Percentiles rank a stretch among this genome's conserved stretches.
phyloP scores from a whole-genome alignment of 192 early-diverging fungal genomes.

The Umbelopsis sp. region DNA sequence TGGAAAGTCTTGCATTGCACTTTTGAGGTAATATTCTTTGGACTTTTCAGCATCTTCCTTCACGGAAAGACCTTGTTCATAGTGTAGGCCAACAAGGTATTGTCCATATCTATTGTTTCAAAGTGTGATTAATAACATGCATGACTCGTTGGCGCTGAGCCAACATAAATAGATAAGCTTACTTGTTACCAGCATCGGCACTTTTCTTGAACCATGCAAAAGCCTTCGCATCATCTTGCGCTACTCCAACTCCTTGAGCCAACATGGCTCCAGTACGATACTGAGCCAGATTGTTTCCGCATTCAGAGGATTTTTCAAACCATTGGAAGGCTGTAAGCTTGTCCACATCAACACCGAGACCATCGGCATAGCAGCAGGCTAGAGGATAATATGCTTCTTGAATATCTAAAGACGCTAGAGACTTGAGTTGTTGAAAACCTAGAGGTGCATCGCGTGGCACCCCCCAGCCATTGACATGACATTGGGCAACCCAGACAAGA shows the following conservation, averaged over 20 bases:
- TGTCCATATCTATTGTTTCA: constrained; percentile 26
- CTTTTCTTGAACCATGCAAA: constrained; percentile 33
- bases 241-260: constrained; percentile 24
- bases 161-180: constrained; percentile 19
- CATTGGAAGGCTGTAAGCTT: constrained; percentile 30
- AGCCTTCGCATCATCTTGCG: constrained; percentile 19
- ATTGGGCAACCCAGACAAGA: constrained; percentile 34
- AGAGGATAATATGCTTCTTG: constrained; percentile 37
- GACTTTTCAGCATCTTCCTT: constrained; percentile 20
- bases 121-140: constrained; percentile 13
- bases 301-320: constrained; percentile 28
- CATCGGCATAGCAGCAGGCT: constrained; percentile 33
- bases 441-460: constrained; percentile 15
- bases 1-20: constrained; percentile 38
- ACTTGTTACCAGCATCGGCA: constrained; percentile 39
- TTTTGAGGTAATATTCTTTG: constrained; percentile 34
- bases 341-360: constrained; percentile 25
- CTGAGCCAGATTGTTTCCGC: constrained; percentile 31
- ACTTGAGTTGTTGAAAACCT: constrained; percentile 27
- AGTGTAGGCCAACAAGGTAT: constrained; percentile 35
- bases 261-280: constrained; percentile 26
- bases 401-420: constrained; percentile 21
- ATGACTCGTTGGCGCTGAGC: no score
- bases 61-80: constrained; percentile 29
- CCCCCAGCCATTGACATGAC: constrained; percentile 41